Percentiles rank a stretch among this genome's conserved stretches.
Conservation (phyloP, 352 stramenopile species). For the Phytophthora constricta region DNA sequence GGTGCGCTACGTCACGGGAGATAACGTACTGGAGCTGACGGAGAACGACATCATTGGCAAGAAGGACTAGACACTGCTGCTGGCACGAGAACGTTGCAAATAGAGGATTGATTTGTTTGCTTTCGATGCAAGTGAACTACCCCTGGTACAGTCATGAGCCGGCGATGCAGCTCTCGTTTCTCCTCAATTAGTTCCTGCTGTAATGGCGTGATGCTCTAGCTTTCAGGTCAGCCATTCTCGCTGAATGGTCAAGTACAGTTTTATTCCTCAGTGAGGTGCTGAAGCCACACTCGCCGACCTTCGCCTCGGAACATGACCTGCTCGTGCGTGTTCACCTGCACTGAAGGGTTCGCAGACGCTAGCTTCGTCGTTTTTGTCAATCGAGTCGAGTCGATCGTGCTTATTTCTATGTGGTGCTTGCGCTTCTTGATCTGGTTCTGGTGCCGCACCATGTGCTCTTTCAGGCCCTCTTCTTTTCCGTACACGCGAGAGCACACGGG, state of each 20-base stretch:
- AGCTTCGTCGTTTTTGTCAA: conserved; percentile 82
- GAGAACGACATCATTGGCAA: conserved; percentile 71
- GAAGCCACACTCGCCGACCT: conserved; percentile 79
- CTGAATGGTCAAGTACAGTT: conserved; percentile 12
- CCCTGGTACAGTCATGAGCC: conserved; percentile 9
- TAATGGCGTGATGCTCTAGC: conserved; percentile 17
- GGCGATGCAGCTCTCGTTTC: background rate
- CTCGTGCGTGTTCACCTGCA: conserved; percentile 90
- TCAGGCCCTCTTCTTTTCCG: conserved; percentile 71
- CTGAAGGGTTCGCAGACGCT: conserved; percentile 84
- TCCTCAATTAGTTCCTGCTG: conserved; percentile 14
- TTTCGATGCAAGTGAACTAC: conserved; percentile 4
- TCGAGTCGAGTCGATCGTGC: conserved; percentile 80
- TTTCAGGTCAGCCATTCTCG: background rate
- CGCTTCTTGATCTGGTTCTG: conserved; percentile 89
- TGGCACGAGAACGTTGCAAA: conserved; percentile 10
- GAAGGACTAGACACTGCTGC: conserved; percentile 38
- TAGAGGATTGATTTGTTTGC: conserved; percentile 5
- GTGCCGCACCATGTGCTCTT: conserved; percentile 85
- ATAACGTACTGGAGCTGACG: conserved; percentile 87
- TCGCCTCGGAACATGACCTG: conserved; percentile 82
- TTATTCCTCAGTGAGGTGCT: conserved; percentile 63
- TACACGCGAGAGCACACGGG: conserved; percentile 83
- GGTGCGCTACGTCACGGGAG: conserved; percentile 73
- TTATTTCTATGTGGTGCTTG: conserved; percentile 87